Evolutionary conservation across 208 protist species (phyloP).

Genomic region (Porcisia hertigi): DNA sequence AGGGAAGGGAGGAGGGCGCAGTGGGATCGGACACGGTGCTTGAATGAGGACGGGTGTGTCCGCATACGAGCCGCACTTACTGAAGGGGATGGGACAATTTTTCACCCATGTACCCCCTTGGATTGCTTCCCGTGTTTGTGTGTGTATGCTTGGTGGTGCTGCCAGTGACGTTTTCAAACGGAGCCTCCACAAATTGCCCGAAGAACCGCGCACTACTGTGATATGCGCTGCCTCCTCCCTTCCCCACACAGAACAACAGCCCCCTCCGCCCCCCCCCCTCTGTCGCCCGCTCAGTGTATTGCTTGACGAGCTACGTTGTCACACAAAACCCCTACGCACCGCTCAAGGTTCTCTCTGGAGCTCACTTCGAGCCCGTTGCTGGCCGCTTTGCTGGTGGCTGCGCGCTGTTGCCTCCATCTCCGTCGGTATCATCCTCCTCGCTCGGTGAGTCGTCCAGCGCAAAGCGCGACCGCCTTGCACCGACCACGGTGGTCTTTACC

Average conservation of each 20-base stretch:
- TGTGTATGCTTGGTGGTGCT: neutral
- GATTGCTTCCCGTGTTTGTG: too few species aligned
- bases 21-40: too few species aligned
- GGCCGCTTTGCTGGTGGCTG: neutral
- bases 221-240: neutral
- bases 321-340: neutral
- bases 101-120: too few species aligned
- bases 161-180: neutral
- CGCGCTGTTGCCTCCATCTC: neutral
- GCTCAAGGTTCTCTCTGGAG: neutral
- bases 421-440: conserved; percentile 32
- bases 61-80: too few species aligned
- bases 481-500: conserved; percentile 26
- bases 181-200: neutral
- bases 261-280: neutral
- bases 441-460: conserved; percentile 30
- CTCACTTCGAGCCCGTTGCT: neutral
- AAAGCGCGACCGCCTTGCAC: conserved; percentile 36
- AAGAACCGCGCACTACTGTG: neutral
- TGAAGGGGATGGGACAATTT: too few species aligned
- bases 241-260: neutral
- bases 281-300: neutral
- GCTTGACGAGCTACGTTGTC: too few species aligned
- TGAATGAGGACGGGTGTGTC: too few species aligned
- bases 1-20: too few species aligned